phyloP scores from a whole-genome alignment of 2,329 filamentous ascomycete genomes.

The Paraphaeosphaeria sporulosa region DNA sequence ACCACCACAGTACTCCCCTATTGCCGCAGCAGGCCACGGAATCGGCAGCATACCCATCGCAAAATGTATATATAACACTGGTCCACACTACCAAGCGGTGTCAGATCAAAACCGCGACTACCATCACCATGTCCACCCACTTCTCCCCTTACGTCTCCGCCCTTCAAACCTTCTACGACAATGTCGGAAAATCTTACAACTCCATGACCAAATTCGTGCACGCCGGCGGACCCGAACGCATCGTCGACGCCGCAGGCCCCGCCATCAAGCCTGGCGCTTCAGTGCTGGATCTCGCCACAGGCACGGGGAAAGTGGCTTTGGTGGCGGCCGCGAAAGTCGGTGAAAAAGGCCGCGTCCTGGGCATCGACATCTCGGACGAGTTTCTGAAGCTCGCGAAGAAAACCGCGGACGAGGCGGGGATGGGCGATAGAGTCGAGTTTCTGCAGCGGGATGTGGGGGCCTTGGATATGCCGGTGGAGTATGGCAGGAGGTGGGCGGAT shows the following conservation, averaged over 20 bases:
- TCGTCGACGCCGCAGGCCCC: conserved; percentile 11
- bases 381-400: conserved; percentile 1
- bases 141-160: conserved; percentile 13
- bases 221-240: not conserved
- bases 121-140: not conserved
- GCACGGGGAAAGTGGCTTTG: conserved; percentile 15
- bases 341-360: conserved; percentile 1
- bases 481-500: conserved; percentile 4
- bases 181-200: conserved; percentile 11
- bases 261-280: conserved; percentile 4
- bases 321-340: conserved; percentile 6
- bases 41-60: not conserved
- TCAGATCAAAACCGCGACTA: not conserved
- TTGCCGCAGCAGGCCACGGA: not conserved
- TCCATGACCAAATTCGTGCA: not conserved
- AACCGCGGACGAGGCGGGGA: not conserved
- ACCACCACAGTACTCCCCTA: not conserved
- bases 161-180: conserved; percentile 15
- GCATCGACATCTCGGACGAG: conserved; percentile 14
- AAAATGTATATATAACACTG: not conserved
- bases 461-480: not conserved
- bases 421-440: conserved; percentile 1
- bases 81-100: not conserved
- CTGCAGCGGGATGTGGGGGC: conserved; percentile 3
- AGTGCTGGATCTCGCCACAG: conserved; percentile 16